Evolutionary conservation across 768 basidiomycete species (phyloP), one percentile per base, ranked within the genome.

Genomic region (Boletus reticulatus): DNA sequence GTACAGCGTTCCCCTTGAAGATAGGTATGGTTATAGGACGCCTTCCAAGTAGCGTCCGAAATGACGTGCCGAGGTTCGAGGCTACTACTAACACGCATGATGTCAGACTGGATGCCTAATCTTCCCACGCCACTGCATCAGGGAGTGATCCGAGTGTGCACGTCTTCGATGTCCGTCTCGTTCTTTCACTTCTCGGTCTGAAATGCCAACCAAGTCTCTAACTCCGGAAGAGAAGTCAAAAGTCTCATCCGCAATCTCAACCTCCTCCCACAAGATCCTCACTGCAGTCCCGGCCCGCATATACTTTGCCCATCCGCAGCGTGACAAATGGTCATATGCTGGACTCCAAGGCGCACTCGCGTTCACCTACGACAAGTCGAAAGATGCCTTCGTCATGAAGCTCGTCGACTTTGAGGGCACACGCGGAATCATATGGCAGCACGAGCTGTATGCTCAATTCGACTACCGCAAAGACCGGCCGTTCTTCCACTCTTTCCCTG

Each of bases 401-500:
- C 76, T 98, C 49, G 89, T 98, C 4, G 96, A 98, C 71, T 66
- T 97, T 17, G 73, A 79, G 60, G 91, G 93, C 19, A 92, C 91
- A 4, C 75, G 93, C 51, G 94, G 93, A 6, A 82, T 94, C 20
- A 84, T 94, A 42, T 99, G 96, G 96, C 85, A 93, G 55, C 92
- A 97, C 61, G 94, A 96, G 69, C 72, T 98, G 6, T 96, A 94
- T 62, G 78, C 88, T 24, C 85, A 84, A 32, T 82, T 96, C 59
- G 84, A 89, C 53, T 92, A 93, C 67, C 75, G 82, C 65, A 80
- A 88, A 65, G 96, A 98, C 68, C 78, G 94, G 57, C 80, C 88
- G 3, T 95, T 87, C 81, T 97, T 98, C 66, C 92, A 96, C 74
- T 87, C 93, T 1, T 98, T 97, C 71, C 78, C 87, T 4, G 88